Evolutionary conservation across 805 yeast species (phyloP).

Genomic region (Lipomyces spencermartinsiae): DNA sequence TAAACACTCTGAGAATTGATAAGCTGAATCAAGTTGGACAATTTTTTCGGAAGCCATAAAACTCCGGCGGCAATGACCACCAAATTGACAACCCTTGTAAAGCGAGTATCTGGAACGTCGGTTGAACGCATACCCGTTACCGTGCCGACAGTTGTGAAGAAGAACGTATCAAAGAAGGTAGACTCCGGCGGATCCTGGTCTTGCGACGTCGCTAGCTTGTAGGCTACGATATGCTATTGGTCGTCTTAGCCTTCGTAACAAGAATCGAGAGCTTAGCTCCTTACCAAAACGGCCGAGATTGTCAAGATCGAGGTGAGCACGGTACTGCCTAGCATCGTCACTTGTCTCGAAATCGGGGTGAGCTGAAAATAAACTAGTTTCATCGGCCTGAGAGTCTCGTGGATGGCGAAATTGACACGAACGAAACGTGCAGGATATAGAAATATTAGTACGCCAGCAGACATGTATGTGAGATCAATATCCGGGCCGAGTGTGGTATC

Average conservation of each 20-base stretch:
- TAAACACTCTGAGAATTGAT: constrained; percentile 26
- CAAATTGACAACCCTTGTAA: constrained; percentile 18
- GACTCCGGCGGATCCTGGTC: constrained; percentile 13
- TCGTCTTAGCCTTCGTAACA: not conserved
- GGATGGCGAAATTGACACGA: constrained; percentile 14
- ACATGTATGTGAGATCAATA: constrained; percentile 24
- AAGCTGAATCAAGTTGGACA: constrained; percentile 17
- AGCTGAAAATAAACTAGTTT: constrained; percentile 14
- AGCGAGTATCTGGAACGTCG: constrained; percentile 24
- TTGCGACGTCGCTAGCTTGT: constrained; percentile 12
- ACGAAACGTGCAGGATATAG: constrained; percentile 24
- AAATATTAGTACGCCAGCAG: constrained; percentile 22
- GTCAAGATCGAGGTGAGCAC: constrained; percentile 17
- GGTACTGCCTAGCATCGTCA: constrained; percentile 10
- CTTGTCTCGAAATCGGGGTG: constrained; percentile 10
- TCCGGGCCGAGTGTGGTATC: constrained; percentile 19
- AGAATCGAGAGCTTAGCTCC: not conserved
- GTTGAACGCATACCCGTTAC: constrained; percentile 22
- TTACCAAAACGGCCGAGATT: constrained; percentile 22
- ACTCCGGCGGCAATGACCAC: constrained; percentile 24
- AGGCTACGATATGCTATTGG: constrained; percentile 20
- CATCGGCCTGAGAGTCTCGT: constrained; percentile 24
- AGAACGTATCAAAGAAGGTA: constrained; percentile 27
- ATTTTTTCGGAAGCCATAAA: constrained; percentile 26
- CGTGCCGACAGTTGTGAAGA: constrained; percentile 28